Conservation (phyloP, 2,329 filamentous ascomycete species). For the Didymella lethalis region DNA sequence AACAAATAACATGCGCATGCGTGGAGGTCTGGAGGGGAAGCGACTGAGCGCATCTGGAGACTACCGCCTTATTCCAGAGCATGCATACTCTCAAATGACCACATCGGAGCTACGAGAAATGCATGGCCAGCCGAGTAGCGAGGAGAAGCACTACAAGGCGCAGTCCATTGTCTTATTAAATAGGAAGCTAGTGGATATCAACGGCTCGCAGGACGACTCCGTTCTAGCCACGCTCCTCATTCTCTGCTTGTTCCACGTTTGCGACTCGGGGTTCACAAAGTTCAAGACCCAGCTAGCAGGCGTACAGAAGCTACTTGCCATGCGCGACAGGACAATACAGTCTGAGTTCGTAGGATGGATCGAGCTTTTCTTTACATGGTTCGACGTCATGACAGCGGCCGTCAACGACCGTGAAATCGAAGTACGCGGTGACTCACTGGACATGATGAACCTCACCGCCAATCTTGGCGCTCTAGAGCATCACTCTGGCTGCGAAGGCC, state of each 20-base stretch:
- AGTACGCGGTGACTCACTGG: slow-evolving; percentile 69
- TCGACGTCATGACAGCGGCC: slow-evolving; percentile 89
- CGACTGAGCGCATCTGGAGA: slow-evolving; percentile 45
- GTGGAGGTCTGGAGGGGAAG: slow-evolving; percentile 66
- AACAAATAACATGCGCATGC: slow-evolving; percentile 90
- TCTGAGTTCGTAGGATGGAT: slow-evolving; percentile 83
- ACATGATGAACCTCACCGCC: slow-evolving; percentile 69
- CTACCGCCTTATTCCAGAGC: slow-evolving; percentile 45
- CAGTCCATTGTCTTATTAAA: slow-evolving; percentile 86
- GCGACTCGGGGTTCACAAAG: slow-evolving; percentile 89
- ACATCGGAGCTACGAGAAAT: slow-evolving; percentile 50
- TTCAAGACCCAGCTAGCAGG: slow-evolving; percentile 94
- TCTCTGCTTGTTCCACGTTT: slow-evolving; percentile 90
- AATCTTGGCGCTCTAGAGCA: slow-evolving; percentile 82
- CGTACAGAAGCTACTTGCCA: slow-evolving; percentile 85
- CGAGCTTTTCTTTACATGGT: slow-evolving; percentile 91
- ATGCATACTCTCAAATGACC: slow-evolving; percentile 50
- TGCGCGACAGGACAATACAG: slow-evolving; percentile 70
- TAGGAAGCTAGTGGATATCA: slow-evolving; percentile 78
- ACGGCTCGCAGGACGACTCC: slow-evolving; percentile 80
- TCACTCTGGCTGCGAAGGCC: slow-evolving; percentile 83
- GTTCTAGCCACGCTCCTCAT: slow-evolving; percentile 87
- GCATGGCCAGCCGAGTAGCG: slow-evolving; percentile 67
- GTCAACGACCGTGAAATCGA: slow-evolving; percentile 92
- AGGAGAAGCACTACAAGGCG: slow-evolving; percentile 85